phyloP scores from a whole-genome alignment of 2,329 filamentous ascomycete genomes.

The Delphinella strobiligena region DNA sequence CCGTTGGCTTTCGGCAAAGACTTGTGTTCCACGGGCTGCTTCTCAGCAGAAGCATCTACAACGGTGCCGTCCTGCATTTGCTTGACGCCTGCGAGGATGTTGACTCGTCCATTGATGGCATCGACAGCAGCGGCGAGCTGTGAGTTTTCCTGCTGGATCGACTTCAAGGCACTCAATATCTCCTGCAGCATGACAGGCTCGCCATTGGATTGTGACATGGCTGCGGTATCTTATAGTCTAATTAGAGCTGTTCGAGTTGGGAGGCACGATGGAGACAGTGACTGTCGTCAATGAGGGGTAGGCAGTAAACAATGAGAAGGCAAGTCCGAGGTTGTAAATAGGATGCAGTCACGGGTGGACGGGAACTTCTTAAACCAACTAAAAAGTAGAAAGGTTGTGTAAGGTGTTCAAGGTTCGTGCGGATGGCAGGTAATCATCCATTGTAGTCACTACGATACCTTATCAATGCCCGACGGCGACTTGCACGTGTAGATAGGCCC shows the following conservation, averaged over 20 bases:
- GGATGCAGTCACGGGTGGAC: too few relatives aligned
- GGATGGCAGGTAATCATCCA: background rate
- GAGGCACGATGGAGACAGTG: background rate
- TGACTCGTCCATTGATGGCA: constrained; percentile 49
- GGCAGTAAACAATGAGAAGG: background rate
- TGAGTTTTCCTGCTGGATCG: constrained; percentile 44
- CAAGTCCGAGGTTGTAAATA: too few relatives aligned
- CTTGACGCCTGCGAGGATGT: constrained; percentile 48
- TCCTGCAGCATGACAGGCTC: constrained; percentile 32
- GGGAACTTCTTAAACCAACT: background rate
- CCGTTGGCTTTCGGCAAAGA: background rate
- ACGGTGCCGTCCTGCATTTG: constrained; percentile 40
- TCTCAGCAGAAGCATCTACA: constrained; percentile 14
- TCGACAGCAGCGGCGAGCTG: constrained; percentile 45
- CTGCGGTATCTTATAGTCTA: too few relatives aligned
- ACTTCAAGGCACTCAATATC: constrained; percentile 43
- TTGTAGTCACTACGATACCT: background rate
- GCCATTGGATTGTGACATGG: background rate
- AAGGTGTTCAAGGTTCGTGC: background rate
- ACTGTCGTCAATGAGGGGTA: background rate
- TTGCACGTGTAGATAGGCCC: too few relatives aligned
- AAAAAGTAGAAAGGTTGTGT: background rate
- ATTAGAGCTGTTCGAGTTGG: too few relatives aligned
- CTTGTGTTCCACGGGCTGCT: background rate
- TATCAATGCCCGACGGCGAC: too few relatives aligned